phyloP scores from a whole-genome alignment of 169 alveolate species.

The Plasmodium knowlesi region DNA sequence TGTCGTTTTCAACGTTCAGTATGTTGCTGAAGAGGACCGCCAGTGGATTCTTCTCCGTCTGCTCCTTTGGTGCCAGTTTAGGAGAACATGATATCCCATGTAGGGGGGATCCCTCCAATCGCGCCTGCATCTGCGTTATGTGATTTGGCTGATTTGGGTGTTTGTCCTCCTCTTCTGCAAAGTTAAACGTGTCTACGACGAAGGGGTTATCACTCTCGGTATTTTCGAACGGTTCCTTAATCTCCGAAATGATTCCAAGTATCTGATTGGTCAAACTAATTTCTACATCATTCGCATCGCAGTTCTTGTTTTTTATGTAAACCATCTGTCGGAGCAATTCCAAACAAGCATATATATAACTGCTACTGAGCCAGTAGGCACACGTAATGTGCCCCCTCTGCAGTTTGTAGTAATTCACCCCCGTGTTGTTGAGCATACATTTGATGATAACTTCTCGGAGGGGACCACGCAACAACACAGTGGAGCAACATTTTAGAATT shows the following conservation, averaged over 20 bases:
- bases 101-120: neutral
- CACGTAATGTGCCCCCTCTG: slow-evolving; percentile 72
- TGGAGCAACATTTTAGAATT: slow-evolving; percentile 43
- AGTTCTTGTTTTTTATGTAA: slow-evolving; percentile 31
- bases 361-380: slow-evolving; percentile 71
- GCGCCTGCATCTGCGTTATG: neutral
- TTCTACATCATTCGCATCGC: slow-evolving; percentile 34
- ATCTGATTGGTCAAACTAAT: slow-evolving; percentile 48
- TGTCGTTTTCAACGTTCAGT: slow-evolving; percentile 65
- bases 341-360: slow-evolving; percentile 55
- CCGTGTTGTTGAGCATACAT: slow-evolving; percentile 63
- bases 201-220: slow-evolving; percentile 18
- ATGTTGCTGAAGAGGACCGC: slow-evolving; percentile 9
- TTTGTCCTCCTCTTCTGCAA: neutral
- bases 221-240: slow-evolving; percentile 72
- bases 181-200: neutral
- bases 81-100: neutral
- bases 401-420: slow-evolving; percentile 64
- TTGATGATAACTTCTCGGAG: slow-evolving; percentile 61
- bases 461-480: slow-evolving; percentile 50
- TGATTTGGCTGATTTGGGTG: neutral
- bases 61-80: neutral
- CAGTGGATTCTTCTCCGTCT: slow-evolving; percentile 10
- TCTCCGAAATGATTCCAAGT: slow-evolving; percentile 50
- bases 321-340: slow-evolving; percentile 65